Percentiles rank a stretch among this genome's conserved stretches.
Evolutionary conservation across 352 stramenopile species (phyloP).

Genomic region (Blastocystis sp.): DNA sequence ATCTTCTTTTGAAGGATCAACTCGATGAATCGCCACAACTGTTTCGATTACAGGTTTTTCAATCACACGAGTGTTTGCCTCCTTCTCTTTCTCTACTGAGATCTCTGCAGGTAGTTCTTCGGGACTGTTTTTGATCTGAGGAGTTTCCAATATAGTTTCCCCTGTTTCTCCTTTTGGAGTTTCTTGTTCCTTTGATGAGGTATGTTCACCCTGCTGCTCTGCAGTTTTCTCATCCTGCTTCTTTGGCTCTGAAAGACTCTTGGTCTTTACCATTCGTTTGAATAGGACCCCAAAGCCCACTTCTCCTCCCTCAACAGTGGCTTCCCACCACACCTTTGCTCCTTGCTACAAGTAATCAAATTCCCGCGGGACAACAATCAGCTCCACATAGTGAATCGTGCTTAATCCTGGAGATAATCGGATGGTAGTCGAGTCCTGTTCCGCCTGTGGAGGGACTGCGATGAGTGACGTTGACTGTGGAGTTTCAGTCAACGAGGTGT

Average conservation of each 20-base stretch:
- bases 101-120: background rate
- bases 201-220: background rate
- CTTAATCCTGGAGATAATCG: background rate
- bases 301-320: background rate
- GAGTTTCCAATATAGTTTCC: background rate
- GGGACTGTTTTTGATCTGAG: background rate
- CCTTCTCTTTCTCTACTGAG: background rate
- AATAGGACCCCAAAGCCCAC: slow-evolving; percentile 46
- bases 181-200: background rate
- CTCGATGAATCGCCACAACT: background rate
- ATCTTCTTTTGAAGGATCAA: slow-evolving; percentile 34
- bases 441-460: background rate
- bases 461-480: background rate
- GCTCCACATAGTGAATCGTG: slow-evolving; percentile 24
- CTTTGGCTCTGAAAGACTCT: background rate
- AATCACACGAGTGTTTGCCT: background rate
- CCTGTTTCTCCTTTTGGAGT: background rate
- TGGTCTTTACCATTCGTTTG: background rate
- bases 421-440: background rate
- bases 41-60: slow-evolving; percentile 1
- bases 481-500: background rate
- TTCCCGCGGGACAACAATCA: background rate
- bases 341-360: background rate
- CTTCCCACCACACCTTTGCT: slow-evolving; percentile 41
- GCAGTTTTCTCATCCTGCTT: background rate